Percentiles rank a stretch among this genome's conserved stretches.
Conservation (phyloP, 75 land plant genomes). For the Selaginella tamariscina region DNA sequence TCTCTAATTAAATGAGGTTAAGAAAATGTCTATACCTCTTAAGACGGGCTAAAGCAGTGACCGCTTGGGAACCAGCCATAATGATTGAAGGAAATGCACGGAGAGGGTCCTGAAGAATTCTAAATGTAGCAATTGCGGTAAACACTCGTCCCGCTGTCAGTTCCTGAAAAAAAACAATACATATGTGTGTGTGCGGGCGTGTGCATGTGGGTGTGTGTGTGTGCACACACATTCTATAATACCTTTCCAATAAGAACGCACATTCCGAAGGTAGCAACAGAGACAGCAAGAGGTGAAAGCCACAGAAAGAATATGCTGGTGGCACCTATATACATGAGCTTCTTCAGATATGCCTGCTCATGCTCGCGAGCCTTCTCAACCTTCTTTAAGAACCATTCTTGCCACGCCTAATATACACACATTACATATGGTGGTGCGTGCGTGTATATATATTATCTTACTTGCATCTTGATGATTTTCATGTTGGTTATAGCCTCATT, state of each 20-base stretch:
- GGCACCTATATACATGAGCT: conserved; percentile 16
- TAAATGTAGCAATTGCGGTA: conserved; percentile 25
- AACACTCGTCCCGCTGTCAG: conserved; percentile 22
- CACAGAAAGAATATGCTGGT: conserved; percentile 19
- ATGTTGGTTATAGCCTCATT: conserved; percentile 80
- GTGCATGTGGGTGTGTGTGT: no score
- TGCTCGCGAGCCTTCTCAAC: conserved; percentile 13
- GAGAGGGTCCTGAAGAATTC: conserved; percentile 30
- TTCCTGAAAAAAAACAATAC: conserved; percentile 10
- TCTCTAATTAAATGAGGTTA: background rate
- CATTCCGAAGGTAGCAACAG: conserved; percentile 12
- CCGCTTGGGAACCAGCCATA: conserved; percentile 20
- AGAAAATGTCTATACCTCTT: background rate
- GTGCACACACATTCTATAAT: no score
- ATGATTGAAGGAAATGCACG: conserved; percentile 23
- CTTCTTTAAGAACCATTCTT: conserved; percentile 19
- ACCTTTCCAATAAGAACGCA: conserved; percentile 6
- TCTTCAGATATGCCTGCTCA: conserved; percentile 15
- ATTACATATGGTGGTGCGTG: no score
- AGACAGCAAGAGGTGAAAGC: conserved; percentile 20
- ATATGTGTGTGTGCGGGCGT: no score
- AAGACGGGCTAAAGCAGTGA: background rate
- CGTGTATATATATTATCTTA: no score
- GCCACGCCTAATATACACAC: no score
- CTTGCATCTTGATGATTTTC: conserved; percentile 93